Conservation (phyloP, 345 rosid genomes). For the Reutealis trisperma region DNA sequence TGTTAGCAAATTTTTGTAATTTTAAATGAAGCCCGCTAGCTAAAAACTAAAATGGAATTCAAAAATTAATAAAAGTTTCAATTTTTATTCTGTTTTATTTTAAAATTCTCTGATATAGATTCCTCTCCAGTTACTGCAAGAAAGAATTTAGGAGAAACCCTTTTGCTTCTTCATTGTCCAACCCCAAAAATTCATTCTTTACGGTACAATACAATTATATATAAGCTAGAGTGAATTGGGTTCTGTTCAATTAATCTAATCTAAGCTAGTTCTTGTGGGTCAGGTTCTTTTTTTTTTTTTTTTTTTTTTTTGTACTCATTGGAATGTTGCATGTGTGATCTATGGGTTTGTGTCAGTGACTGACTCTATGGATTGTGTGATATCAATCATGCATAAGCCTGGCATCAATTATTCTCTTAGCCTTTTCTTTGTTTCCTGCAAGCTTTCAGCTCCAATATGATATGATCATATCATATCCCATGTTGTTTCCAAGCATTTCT, state of each 20-base stretch:
- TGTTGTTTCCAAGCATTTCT: slow-evolving; percentile 9
- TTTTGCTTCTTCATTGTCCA: background rate
- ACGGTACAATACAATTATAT: background rate
- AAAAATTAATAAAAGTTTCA: too few relatives aligned
- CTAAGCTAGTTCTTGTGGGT: slow-evolving; percentile 25
- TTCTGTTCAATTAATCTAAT: slow-evolving; percentile 8
- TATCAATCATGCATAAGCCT: slow-evolving; percentile 28
- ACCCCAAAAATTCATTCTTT: background rate
- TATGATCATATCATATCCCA: slow-evolving; percentile 9
- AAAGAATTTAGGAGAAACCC: slow-evolving; percentile 16
- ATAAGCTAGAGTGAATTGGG: background rate
- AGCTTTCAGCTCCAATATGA: slow-evolving; percentile 12
- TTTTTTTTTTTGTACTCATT: background rate
- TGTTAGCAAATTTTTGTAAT: too few relatives aligned
- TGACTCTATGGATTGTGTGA: background rate
- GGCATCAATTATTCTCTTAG: slow-evolving; percentile 26
- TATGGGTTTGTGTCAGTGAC: slow-evolving; percentile 26
- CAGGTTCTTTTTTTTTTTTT: slow-evolving; percentile 15
- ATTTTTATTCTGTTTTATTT: too few relatives aligned
- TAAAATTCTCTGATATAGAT: slow-evolving; percentile 12
- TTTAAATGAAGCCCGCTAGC: too few relatives aligned
- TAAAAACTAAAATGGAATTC: too few relatives aligned
- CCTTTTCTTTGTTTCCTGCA: slow-evolving; percentile 26
- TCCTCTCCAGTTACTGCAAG: slow-evolving; percentile 15
- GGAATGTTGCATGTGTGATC: slow-evolving; percentile 22